Evolutionary conservation across 148 eudicot genomes (phyloP), one percentile per base, ranked within the genome.

Genomic region (Rhododendron henanense): DNA sequence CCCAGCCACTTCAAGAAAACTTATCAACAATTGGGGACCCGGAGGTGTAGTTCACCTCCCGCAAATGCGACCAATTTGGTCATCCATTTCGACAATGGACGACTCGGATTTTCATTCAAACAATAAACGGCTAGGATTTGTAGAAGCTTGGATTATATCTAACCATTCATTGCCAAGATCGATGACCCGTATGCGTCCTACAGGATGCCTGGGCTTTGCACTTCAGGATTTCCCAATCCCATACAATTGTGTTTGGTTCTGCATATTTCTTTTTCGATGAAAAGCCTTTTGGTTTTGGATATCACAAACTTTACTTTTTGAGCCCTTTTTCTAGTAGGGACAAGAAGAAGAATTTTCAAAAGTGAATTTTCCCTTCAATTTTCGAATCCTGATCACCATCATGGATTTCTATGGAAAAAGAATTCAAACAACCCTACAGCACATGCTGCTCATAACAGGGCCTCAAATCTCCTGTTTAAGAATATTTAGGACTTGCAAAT

Each of bases 141-240:
- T 39, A 39, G 5, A 39, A 39, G 6, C 44, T 39, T 6, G 6
- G 6, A 39, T 39, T 39, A 39, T 39, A 39, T 39, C 41, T 6
- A 39, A 39, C 44, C 6, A 39, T 39, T 39, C 44, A 39, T 5
- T 39, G 5, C 5, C 1, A 39, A 5, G 0, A 39, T 39, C 44
- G 44, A 39, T 39, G 44, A 39, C 0, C 6, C 44, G 44, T 39
- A 0, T 39, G 44, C 0, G 6, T 0, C 44, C 6, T 5, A 39
- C 44, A 39, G 5, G 0, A 6, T 39, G 44, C 44, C 44, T 39
- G 0, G 6, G 6, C 6, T 6, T 39, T 0, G 6, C 44, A 39
- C 6, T 2, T 0, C 44, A 5, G 0, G 0, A 39, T 39, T 39
- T 39, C 0, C 6, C 44, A 39, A 39, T 39, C 6, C 0, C 0